Conservation (phyloP, 352 stramenopile genomes). For the Saprolegnia parasitica region DNA sequence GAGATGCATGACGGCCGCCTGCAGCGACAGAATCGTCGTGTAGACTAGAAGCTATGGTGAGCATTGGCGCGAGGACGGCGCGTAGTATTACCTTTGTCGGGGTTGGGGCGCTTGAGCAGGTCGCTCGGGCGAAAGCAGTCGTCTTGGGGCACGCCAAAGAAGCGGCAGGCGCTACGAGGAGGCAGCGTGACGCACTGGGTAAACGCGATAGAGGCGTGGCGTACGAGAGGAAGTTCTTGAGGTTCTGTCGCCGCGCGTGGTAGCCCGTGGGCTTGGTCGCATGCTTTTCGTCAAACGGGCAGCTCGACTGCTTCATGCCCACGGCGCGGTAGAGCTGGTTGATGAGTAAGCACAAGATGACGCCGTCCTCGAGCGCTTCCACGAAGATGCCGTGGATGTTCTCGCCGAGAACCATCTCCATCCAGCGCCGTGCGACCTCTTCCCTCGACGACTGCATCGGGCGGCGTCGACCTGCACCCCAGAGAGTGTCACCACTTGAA, state of each 20-base stretch:
- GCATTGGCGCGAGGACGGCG: neutral
- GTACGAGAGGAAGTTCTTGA: conserved; percentile 65
- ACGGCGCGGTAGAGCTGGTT: conserved; percentile 71
- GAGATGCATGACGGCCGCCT: conserved; percentile 61
- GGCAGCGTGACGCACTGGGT: neutral
- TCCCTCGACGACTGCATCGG: conserved; percentile 3
- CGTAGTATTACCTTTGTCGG: conserved; percentile 57
- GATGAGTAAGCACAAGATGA: conserved; percentile 58
- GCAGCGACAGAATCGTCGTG: conserved; percentile 69
- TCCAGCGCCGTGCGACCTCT: conserved; percentile 77
- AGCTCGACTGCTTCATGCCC: conserved; percentile 54
- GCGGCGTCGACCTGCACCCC: neutral
- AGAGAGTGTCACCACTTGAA: conserved; percentile 2
- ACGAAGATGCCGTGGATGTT: conserved; percentile 54
- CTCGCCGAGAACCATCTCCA: conserved; percentile 84
- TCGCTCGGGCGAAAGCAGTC: conserved; percentile 74
- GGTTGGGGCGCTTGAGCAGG: conserved; percentile 48
- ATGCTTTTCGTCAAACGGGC: neutral
- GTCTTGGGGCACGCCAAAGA: conserved; percentile 50
- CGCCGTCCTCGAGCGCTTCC: conserved; percentile 51
- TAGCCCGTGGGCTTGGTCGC: neutral
- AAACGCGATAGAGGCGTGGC: conserved; percentile 24
- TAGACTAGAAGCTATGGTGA: conserved; percentile 50
- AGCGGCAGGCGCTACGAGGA: conserved; percentile 50
- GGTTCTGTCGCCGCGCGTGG: conserved; percentile 38